Base-by-base conservation (phyloP, 306 rosid species). In the Gastrolobium villosum region DNA sequence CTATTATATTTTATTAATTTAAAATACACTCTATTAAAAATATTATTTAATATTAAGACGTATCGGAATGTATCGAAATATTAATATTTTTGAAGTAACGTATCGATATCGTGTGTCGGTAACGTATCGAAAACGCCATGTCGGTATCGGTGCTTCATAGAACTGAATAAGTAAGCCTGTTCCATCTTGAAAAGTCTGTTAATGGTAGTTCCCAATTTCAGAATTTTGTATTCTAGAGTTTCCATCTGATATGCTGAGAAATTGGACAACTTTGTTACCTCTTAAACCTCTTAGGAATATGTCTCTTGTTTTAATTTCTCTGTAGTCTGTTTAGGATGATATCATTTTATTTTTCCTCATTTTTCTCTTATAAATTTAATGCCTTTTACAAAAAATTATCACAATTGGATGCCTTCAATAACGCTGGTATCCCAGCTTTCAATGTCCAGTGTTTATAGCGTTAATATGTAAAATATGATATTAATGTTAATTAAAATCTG, bases 291-390 rank as follows among this genome's bases (percentile, higher is more conserved):
- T 63, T 41, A 8, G 31, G 26, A 31, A 6, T 32, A 63, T 20
- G 26, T 63, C 69, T 20, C 10, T 34, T 32, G 32, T 63, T 63
- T 36, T 37, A 37, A 44, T 63, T 63, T 40, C 68, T 39, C 31
- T 62, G 6, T 13, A 13, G 44, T 37, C 67, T 62, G 31, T 37
- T 39, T 40, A 63, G 49, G 69, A 14, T 6, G 48, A 14, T 37
- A 32, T 37, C n/a, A 4, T 1, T 0, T 59, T 61, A 14, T 11
- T 35, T 7, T 37, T 15, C 10, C 7, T 60, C 20, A 34, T 5
- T 31, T 60, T 34, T 59, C 41, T 60, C 26, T 36, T 0, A 39
- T 15, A 4, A 63, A 63, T 40, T 65, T 20, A 14, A 3, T 65
- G 52, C 7, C 15, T 39, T 64, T 65, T 65, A 20, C 7, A 35